Base-by-base conservation (phyloP, 345 rosid genomes). In the Rhodomyrtus tomentosa region DNA sequence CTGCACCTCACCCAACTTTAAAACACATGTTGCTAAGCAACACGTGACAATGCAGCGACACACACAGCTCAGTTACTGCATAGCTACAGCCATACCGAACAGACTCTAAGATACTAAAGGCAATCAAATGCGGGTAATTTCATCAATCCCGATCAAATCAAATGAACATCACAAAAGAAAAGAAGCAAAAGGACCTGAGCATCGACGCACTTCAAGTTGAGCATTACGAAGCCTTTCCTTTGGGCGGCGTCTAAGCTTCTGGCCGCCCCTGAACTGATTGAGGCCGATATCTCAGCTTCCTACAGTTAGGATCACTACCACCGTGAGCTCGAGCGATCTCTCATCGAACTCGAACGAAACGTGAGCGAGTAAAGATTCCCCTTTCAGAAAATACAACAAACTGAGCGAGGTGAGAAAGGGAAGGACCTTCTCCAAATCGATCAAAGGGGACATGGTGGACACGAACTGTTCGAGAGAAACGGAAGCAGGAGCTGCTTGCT, bases 251-350 rank as follows among this genome's bases (percentile, higher is more conserved):
- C 96, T 50, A 94, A 84, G 87, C 89, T 94, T 81, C 98, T 89
- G 11, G 92, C 90, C 18, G 96, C 89, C 40, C 95, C 96, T 0
- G 95, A 90, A 88, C 84, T 88, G 59, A 95, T 88, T 10, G 98
- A 95, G 85, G 94, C 91, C 48, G 98, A 92, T 74, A 95, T 95
- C 90, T 94, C 98, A 15, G 98, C 94, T 62, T 94, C 98, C 95
- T 93, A 27, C 45, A n/a, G 36, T n/a, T 18, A 21, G 84, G 86
- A 52, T 9, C 48, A 55, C 32, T 10, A 32, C 21, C 21, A 58
- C 79, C 25, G n/a, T 42, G 79, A 68, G 79, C 45, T 36, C 45
- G 3, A 68, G 45, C 79, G 45, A 32, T 32, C 24, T 38, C 76
- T 16, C 72, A 55, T 6, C 24, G 10, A 32, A 16, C 51, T 3